Evolutionary conservation across 1,284 basidiomycete species (phyloP).

Genomic region (Microbotryum violaceum): DNA sequence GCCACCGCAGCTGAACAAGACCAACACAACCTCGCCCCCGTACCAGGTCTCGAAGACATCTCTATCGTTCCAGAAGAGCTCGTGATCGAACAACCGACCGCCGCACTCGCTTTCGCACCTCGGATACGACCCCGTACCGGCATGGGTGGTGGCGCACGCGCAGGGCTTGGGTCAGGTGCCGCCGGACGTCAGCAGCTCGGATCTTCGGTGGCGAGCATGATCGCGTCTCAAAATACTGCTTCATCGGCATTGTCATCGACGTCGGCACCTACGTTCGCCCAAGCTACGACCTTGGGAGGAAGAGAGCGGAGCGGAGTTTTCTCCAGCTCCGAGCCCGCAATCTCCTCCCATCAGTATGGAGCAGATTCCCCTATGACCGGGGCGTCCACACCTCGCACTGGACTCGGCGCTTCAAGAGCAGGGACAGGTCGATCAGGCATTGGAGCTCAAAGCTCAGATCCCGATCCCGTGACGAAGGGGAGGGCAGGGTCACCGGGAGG

Average conservation of each 20-base stretch:
- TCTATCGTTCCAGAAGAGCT: slow-evolving; percentile 9
- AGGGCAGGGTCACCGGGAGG: slow-evolving; percentile 3
- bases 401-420: not conserved
- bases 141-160: slow-evolving; percentile 1
- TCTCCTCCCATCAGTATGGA: not conserved
- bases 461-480: too few species aligned
- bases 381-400: slow-evolving; percentile 1
- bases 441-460: not conserved
- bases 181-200: slow-evolving; percentile 1
- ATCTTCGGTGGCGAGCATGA: not conserved
- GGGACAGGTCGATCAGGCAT: not conserved
- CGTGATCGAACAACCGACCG: slow-evolving; percentile 39
- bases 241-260: slow-evolving; percentile 1
- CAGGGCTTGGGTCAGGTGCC: not conserved
- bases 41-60: slow-evolving; percentile 14
- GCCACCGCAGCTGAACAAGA: slow-evolving; percentile 40
- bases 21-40: slow-evolving; percentile 35
- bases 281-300: slow-evolving; percentile 5
- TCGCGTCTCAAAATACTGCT: not conserved
- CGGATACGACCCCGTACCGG: slow-evolving; percentile 18
- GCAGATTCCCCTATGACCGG: slow-evolving; percentile 10
- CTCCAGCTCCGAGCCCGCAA: not conserved
- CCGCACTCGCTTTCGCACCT: slow-evolving; percentile 44
- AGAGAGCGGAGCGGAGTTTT: not conserved
- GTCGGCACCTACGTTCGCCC: slow-evolving; percentile 5